Evolutionary conservation across 208 protist genomes (phyloP), one percentile per base, ranked within the genome.

Genomic region (Trypanosoma melophagium): DNA sequence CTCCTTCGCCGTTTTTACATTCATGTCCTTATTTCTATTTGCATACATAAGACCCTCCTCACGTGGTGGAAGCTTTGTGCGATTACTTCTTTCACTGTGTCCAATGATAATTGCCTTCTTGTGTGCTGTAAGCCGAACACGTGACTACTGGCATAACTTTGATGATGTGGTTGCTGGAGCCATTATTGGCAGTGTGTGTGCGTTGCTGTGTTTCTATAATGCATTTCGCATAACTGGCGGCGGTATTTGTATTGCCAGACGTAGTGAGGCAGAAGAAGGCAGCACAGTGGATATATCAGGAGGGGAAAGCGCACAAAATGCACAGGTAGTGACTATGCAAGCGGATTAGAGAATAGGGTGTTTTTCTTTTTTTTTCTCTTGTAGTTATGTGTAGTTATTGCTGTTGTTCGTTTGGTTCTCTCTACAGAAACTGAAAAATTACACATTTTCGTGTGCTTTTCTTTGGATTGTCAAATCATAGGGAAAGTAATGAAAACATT

Each of bases 121-220:
- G 45, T 90, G 89, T 64, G 78, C 87, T 5, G 74, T 95, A 17
- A 94, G 83, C 62, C 82, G 91, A 59, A 97, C 93, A 7, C 79
- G 83, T 17, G 86, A 97, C 56, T 82, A 96, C 71, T 80, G 86
- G 69, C 90, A 96, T 66, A 78, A 96, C 74, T 96, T 94, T 70
- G 81, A 81, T 28, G 93, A 97, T 63, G 81, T 96, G 62, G 0
- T 93, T 8, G 83, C 70, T 22, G 93, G 93, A 3, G 68, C 77
- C 4, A n/a, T 92, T 19, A 84, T 97, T 53, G 93, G 93, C 1
- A 68, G 72, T 7, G 54, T 21, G 19, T 66, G 53, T 14, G 80
- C 82, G 0, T 17, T 87, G 7, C 10, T 95, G 17, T 67, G 63
- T 19, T 90, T 89, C 35, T 40, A 70, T 25, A 70, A 53, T 35